phyloP scores from a whole-genome alignment of 2,329 filamentous ascomycete genomes.

The Paraphoma chrysanthemicola region DNA sequence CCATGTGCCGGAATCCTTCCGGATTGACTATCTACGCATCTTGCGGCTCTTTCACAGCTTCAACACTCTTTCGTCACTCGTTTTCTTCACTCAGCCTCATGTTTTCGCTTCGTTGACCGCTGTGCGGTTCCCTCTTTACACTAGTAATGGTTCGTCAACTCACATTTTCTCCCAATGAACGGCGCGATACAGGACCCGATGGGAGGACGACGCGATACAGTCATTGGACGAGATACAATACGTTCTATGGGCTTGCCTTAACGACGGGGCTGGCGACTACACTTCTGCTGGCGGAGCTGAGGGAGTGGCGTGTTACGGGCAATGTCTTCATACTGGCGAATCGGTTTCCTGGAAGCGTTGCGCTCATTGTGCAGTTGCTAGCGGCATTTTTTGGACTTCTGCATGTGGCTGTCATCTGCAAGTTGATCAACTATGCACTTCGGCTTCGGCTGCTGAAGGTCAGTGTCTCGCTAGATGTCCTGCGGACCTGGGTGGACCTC shows the following conservation, averaged over 20 bases:
- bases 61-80: conserved; percentile 3
- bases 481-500: conserved; percentile 38
- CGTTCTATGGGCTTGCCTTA: conserved; percentile 33
- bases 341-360: conserved; percentile 30
- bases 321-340: conserved; percentile 24
- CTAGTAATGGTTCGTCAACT: conserved; percentile 27
- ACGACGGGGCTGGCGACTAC: conserved; percentile 28
- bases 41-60: not conserved
- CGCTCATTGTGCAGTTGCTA: conserved; percentile 32
- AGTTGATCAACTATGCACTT: conserved; percentile 38
- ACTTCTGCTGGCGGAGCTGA: conserved; percentile 24
- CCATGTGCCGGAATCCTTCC: conserved; percentile 5
- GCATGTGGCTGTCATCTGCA: conserved; percentile 34
- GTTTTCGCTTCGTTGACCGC: conserved; percentile 19
- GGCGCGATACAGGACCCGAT: conserved; percentile 16
- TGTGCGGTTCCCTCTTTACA: conserved; percentile 15
- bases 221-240: conserved; percentile 35
- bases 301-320: conserved; percentile 31
- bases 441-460: conserved; percentile 28
- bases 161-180: conserved; percentile 21
- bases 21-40: not conserved
- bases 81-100: conserved; percentile 6
- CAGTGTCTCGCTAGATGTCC: conserved; percentile 33
- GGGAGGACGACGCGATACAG: conserved; percentile 21
- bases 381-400: conserved; percentile 37